Evolutionary conservation across 352 stramenopile genomes (phyloP).

Genomic region (Halophytophthora batemanensis): DNA sequence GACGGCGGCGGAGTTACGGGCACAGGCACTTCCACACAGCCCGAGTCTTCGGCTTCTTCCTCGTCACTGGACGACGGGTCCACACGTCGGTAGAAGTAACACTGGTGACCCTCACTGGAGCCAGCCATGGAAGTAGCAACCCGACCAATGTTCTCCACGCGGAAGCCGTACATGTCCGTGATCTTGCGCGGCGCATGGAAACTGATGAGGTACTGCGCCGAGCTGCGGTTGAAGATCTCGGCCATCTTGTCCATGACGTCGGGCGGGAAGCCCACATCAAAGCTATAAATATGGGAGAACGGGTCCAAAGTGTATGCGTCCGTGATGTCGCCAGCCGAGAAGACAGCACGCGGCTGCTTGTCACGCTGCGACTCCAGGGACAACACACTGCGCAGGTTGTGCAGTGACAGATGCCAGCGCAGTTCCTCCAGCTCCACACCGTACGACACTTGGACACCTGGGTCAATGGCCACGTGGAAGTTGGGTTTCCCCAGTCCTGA

Average conservation of each 20-base stretch:
- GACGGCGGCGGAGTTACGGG: slow-evolving; percentile 18
- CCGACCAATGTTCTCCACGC: slow-evolving; percentile 89
- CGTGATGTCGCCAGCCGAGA: slow-evolving; percentile 94
- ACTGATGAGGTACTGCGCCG: slow-evolving; percentile 92
- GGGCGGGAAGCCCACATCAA: slow-evolving; percentile 97
- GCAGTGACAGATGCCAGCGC: slow-evolving; percentile 93
- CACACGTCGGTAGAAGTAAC: slow-evolving; percentile 94
- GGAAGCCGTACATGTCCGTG: slow-evolving; percentile 92
- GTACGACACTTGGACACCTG: slow-evolving; percentile 94
- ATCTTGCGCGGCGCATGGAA: slow-evolving; percentile 92
- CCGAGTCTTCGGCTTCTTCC: slow-evolving; percentile 17
- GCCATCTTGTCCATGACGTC: slow-evolving; percentile 92
- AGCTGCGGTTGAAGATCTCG: slow-evolving; percentile 91
- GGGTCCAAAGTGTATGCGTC: slow-evolving; percentile 93
- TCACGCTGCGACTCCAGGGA: slow-evolving; percentile 56
- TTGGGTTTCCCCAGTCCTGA: slow-evolving; percentile 97
- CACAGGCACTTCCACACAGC: slow-evolving; percentile 14
- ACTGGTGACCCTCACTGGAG: slow-evolving; percentile 95
- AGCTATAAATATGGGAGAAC: slow-evolving; percentile 99
- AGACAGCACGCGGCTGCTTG: slow-evolving; percentile 74
- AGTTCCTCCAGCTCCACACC: slow-evolving; percentile 95
- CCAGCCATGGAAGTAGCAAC: slow-evolving; percentile 93
- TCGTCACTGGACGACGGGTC: slow-evolving; percentile 8
- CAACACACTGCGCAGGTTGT: slow-evolving; percentile 91
- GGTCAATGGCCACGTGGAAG: slow-evolving; percentile 95